Conservation (phyloP, 2,329 filamentous ascomycete genomes). For the Nemania sp. region DNA sequence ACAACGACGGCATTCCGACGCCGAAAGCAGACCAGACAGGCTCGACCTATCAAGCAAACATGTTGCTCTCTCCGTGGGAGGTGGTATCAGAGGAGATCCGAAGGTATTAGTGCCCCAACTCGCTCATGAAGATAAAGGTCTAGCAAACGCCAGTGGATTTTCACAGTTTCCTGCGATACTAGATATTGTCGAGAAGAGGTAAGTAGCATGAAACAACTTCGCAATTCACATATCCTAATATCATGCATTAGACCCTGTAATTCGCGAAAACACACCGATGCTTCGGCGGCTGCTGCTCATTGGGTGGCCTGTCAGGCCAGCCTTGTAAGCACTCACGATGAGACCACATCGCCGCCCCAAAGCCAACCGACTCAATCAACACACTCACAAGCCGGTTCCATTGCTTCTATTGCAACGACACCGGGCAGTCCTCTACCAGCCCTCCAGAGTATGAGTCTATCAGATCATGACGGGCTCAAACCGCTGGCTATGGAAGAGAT, state of each 20-base stretch:
- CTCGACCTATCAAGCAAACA: slow-evolving; percentile 2
- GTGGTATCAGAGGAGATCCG: background rate
- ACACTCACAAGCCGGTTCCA: slow-evolving; percentile 36
- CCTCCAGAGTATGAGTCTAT: slow-evolving; percentile 34
- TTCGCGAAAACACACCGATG: slow-evolving; percentile 7
- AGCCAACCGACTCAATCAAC: slow-evolving; percentile 37
- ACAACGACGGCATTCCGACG: slow-evolving; percentile 18
- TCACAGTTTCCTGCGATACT: background rate
- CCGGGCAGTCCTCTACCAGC: slow-evolving; percentile 23
- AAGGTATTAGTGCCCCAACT: slow-evolving; percentile 2
- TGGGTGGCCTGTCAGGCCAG: slow-evolving; percentile 23
- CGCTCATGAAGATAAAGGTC: background rate
- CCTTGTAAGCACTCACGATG: slow-evolving; percentile 23
- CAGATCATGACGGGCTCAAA: slow-evolving; percentile 40
- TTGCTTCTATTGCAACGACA: slow-evolving; percentile 31
- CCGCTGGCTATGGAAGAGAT: slow-evolving; percentile 43
- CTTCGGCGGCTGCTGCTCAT: slow-evolving; percentile 15
- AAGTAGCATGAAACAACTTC: background rate
- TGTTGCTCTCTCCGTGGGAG: background rate
- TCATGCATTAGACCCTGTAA: background rate
- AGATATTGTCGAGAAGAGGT: slow-evolving; percentile 11
- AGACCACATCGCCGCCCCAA: slow-evolving; percentile 26
- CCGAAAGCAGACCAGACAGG: slow-evolving; percentile 10
- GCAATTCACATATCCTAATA: background rate
- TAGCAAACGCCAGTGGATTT: background rate